phyloP scores from a whole-genome alignment of 73 alveolate species.

The Symbiodinium pilosum region DNA sequence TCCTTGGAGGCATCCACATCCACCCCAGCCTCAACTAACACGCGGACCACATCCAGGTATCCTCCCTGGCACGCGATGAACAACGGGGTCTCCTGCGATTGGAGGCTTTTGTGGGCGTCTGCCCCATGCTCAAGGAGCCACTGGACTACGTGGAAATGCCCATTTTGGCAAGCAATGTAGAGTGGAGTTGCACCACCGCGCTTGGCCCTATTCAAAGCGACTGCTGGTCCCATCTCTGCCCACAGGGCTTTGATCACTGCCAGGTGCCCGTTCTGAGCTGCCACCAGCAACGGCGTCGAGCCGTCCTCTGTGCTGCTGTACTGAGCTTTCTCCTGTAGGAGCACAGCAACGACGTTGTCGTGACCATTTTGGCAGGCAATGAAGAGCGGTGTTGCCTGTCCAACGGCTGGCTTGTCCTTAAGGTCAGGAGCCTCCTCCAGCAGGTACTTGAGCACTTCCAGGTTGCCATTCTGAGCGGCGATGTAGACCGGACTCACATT shows the following conservation, averaged over 20 bases:
- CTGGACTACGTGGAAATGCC: not conserved
- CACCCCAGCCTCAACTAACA: not conserved
- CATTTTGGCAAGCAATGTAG: not conserved
- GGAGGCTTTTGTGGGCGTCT: not conserved
- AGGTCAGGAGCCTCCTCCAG: not conserved
- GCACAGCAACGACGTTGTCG: not conserved
- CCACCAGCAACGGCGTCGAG: not conserved
- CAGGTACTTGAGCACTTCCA: not conserved
- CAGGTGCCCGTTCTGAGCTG: not conserved
- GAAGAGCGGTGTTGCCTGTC: not conserved
- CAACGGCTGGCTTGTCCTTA: not conserved
- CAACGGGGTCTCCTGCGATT: not conserved
- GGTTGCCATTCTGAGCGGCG: not conserved
- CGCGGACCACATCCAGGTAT: not conserved
- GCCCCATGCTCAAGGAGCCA: not conserved
- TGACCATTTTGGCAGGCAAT: not conserved
- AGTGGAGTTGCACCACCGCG: not conserved
- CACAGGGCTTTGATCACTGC: not conserved
- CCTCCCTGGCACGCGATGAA: not conserved
- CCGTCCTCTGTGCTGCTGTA: not conserved
- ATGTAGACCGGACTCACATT: not conserved
- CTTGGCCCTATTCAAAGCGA: not conserved
- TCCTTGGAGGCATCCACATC: not conserved
- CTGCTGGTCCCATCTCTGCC: not conserved
- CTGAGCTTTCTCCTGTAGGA: not conserved